Base-by-base conservation (phyloP, 148 eudicot species). In the Amaranthus palmeri region DNA sequence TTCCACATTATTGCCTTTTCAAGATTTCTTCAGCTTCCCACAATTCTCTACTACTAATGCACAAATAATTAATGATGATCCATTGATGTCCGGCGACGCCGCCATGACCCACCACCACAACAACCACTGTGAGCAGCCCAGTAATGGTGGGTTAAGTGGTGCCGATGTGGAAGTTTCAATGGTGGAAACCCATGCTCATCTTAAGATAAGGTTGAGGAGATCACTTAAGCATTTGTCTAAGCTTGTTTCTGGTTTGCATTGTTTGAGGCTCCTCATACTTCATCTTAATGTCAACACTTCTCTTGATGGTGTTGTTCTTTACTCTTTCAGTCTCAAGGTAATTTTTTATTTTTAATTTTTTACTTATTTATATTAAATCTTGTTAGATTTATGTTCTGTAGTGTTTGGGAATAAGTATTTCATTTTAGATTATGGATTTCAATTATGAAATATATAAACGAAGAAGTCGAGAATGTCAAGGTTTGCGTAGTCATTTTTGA, bases 181-280 rank as follows among this genome's bases (percentile, higher is more conserved):
- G 90, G 89, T 81, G 36, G 96, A 90, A 73, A 86, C 78, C 77
- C 96, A 90, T 69, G 96, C 88, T 4, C 82, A 84, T 59, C 78
- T 90, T 44, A 90, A 86, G 75, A 85, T 90, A n/a, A 50, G 83
- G 15, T 74, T 84, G 12, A 79, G 66, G 69, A 74, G 67, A 63
- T 76, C 79, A 47, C 86, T 85, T 1, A 86, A 83, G 74, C 90
- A 86, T 69, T 86, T 90, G 7, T 61, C 85, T 53, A 88, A 83
- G 65, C 44, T 90, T 25, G 87, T 88, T 11, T 43, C 83, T 57
- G 90, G 86, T 25, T 70, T 90, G 72, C 87, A 88, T 64, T 56
- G 79, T 46, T 56, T 85, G 13, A 69, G 86, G 77, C 77, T 90
- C 8, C 76, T 73, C 11, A 73, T 88, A 51, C 87, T 90, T 48